These are phyloP conservation scores for Groenewaldozyma auringiensis DNA, from an alignment of 1,139 yeast genomes.

Conservation along the genomic window DNA sequence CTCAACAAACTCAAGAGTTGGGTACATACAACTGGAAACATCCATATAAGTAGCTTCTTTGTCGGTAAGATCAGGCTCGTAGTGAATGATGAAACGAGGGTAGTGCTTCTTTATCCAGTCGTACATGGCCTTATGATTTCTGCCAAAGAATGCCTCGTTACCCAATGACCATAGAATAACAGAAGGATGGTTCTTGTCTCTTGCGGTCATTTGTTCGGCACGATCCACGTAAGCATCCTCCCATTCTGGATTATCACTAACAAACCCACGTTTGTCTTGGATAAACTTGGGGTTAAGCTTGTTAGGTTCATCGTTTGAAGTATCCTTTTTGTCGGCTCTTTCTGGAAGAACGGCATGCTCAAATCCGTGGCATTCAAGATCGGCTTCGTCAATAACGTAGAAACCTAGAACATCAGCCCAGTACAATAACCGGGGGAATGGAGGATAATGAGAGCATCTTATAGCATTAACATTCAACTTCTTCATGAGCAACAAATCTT, in stretches of 20 bases:
- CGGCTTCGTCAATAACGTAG: slow-evolving; percentile 34
- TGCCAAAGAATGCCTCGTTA: slow-evolving; percentile 32
- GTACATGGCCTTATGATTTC: slow-evolving; percentile 28
- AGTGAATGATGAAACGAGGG: slow-evolving; percentile 29
- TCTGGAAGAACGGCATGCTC: slow-evolving; percentile 15
- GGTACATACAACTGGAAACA: slow-evolving; percentile 31
- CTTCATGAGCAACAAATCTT: slow-evolving; percentile 31
- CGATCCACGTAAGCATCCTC: slow-evolving; percentile 30
- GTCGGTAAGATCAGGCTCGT: slow-evolving; percentile 27
- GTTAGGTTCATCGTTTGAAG: slow-evolving; percentile 6
- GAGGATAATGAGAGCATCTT: slow-evolving; percentile 34
- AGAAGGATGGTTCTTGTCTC: slow-evolving; percentile 32
- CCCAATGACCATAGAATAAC: slow-evolving; percentile 34
- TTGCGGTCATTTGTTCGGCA: slow-evolving; percentile 27
- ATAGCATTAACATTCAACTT: slow-evolving; percentile 32
- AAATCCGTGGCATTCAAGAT: slow-evolving; percentile 34
- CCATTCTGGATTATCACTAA: slow-evolving; percentile 29
- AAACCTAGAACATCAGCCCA: slow-evolving; percentile 28
- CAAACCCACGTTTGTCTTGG: no score
- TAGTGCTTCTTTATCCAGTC: slow-evolving; percentile 23
- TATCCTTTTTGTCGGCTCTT: slow-evolving; percentile 12
- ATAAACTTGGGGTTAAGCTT: slow-evolving; percentile 12
- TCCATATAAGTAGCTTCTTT: slow-evolving; percentile 26
- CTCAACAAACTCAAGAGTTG: slow-evolving; percentile 16
- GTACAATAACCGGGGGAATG: slow-evolving; percentile 17